Percentiles rank a stretch among this genome's conserved stretches.
Evolutionary conservation across 495 filamentous ascomycete species (phyloP).

Genomic region (Talaromyces liani): DNA sequence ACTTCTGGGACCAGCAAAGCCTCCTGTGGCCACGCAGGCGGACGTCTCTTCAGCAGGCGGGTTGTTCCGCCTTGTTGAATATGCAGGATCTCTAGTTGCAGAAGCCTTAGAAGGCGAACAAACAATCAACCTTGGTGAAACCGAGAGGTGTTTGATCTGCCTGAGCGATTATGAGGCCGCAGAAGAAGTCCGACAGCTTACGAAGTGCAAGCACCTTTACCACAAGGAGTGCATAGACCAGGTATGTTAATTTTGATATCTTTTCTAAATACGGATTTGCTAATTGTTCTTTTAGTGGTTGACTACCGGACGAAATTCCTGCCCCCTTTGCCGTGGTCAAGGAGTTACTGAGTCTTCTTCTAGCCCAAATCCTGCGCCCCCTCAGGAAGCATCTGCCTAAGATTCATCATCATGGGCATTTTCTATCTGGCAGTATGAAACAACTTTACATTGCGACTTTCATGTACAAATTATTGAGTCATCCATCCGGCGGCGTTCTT

Average conservation of each 20-base stretch:
- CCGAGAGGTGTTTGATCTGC: conserved; percentile 65
- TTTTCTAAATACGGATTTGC: not conserved
- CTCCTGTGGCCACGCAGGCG: conserved; percentile 60
- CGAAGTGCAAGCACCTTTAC: conserved; percentile 64
- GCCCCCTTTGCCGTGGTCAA: conserved; percentile 64
- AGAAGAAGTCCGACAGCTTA: conserved; percentile 55
- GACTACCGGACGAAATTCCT: conserved; percentile 73
- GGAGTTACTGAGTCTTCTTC: conserved; percentile 45
- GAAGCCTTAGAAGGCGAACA: conserved; percentile 40
- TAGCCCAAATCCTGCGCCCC: not conserved
- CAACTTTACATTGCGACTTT: not conserved
- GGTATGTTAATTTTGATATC: too few species aligned
- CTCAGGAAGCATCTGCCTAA: conserved; percentile 4
- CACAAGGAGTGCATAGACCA: conserved; percentile 72
- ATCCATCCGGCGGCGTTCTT: conserved; percentile 1
- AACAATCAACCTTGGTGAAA: conserved; percentile 42
- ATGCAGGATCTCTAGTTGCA: conserved; percentile 41
- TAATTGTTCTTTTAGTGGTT: conserved; percentile 50
- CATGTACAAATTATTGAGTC: not conserved
- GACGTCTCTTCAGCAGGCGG: conserved; percentile 62
- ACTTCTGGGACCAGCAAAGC: conserved; percentile 65
- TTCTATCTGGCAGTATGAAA: not conserved
- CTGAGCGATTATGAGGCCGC: conserved; percentile 61
- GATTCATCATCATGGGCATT: not conserved
- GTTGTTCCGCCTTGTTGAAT: conserved; percentile 42